Base-by-base conservation (phyloP, 2,329 filamentous ascomycete genomes). In the Reticulascus tulasneorum region DNA sequence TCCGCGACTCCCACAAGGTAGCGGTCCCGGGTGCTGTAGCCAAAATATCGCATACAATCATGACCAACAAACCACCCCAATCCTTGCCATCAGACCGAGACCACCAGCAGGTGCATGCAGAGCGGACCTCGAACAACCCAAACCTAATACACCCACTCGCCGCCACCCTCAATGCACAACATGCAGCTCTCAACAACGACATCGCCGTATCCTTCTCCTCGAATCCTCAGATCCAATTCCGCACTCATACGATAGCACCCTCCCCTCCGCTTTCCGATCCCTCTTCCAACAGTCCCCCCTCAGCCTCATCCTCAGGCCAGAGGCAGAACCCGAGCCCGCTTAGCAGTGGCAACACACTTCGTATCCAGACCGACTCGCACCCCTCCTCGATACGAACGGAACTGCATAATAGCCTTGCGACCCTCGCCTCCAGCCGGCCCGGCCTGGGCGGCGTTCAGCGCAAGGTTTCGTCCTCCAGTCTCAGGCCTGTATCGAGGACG, bases 401-500 rank as follows among this genome's bases (percentile, higher is more conserved):
- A 60, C 57, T 62, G 39, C 53, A 65, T 46, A 59, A 58, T 50
- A 56, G 57, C 36, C 56, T 59, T 45, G 44, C 51, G 11, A 46
- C 45, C 37, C 49, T 57, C 26, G 59, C 60, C 56, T 13, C 53
- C 51, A 24, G 45, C 36, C 24, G 50, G 49, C 19, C 38, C 25
- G 32, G 22, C 15, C 33, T 37, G 7, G 35, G 49, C 17, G 47
- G 44, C 24, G 48, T 68, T 20, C 59, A 63, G 22, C 62, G 59
- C 45, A 63, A 66, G 42, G 49, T 59, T 9, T 71, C 69, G 0
- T 53, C 58, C 5, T 63, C 71, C 15, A 72, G 62, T 21, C 54
- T 77, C n/a, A 62, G 60, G 29, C 71, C 72, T 6, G 53, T 80
- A 13, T 74, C 74, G 16, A 67, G 77, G 47, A 81, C 77, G 1